Conservation (phyloP, 1,284 basidiomycete genomes). For the Microbotryum intermedium region DNA sequence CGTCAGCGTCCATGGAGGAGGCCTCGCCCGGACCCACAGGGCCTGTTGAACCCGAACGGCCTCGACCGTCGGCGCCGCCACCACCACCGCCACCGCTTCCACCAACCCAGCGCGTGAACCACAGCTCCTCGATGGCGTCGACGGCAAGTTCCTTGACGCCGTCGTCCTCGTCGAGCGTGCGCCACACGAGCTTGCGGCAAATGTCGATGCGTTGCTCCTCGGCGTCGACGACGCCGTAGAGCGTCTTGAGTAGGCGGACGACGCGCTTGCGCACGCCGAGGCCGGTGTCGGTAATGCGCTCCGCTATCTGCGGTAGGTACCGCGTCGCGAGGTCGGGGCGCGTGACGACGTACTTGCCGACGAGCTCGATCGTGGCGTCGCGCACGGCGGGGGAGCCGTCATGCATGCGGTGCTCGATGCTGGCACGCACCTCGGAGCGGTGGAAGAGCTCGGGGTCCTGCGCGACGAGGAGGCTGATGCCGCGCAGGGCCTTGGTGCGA, state of each 20-base stretch:
- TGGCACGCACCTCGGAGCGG: slow-evolving; percentile 48
- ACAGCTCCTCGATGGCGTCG: slow-evolving; percentile 78
- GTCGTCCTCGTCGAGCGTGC: slow-evolving; percentile 86
- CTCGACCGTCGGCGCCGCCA: no score
- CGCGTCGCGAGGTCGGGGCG: slow-evolving; percentile 71
- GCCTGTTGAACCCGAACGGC: not conserved
- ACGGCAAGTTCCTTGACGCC: slow-evolving; percentile 81
- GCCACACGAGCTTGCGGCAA: slow-evolving; percentile 67
- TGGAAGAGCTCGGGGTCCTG: slow-evolving; percentile 75
- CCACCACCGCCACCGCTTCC: not conserved
- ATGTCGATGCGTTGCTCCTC: slow-evolving; percentile 63
- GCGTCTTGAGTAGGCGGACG: slow-evolving; percentile 79
- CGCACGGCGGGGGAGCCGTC: slow-evolving; percentile 88
- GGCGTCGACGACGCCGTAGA: slow-evolving; percentile 59
- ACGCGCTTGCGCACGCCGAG: slow-evolving; percentile 87
- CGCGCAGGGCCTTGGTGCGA: slow-evolving; percentile 80
- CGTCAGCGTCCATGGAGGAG: not conserved
- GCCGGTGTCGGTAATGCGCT: slow-evolving; percentile 84
- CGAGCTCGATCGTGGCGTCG: slow-evolving; percentile 88
- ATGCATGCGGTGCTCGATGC: slow-evolving; percentile 78
- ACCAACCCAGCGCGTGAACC: slow-evolving; percentile 50
- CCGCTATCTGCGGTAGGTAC: slow-evolving; percentile 76
- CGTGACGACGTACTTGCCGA: slow-evolving; percentile 88
- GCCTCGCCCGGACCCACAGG: no score
- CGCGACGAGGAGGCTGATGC: slow-evolving; percentile 72